Evolutionary conservation across 352 stramenopile species (phyloP).

Genomic region (Sclerospora graminicola): DNA sequence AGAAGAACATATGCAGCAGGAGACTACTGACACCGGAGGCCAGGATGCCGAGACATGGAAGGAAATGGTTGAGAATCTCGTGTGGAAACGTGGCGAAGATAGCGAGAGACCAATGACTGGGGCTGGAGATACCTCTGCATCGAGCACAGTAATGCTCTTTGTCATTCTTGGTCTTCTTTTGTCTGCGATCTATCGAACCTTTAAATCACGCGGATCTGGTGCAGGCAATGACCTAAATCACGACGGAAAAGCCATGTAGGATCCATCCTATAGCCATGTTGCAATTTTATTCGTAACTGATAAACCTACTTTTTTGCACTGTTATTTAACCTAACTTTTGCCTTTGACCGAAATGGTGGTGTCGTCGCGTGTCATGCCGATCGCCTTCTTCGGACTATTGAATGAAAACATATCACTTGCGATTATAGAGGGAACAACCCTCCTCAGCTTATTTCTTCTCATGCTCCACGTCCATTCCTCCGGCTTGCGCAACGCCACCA

Average conservation of each 20-base stretch:
- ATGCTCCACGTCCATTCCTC: slow-evolving; percentile 71
- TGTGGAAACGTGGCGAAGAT: too few species aligned
- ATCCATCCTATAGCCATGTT: slow-evolving; percentile 10
- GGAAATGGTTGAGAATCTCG: slow-evolving; percentile 40
- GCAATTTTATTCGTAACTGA: slow-evolving; percentile 8
- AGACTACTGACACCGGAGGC: slow-evolving; percentile 14
- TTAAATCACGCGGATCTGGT: slow-evolving; percentile 4
- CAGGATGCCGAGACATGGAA: slow-evolving; percentile 47
- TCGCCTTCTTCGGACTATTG: slow-evolving; percentile 55
- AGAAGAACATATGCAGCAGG: slow-evolving; percentile 18
- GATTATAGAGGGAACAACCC: slow-evolving; percentile 43
- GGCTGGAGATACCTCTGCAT: slow-evolving; percentile 18
- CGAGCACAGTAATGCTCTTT: slow-evolving; percentile 29
- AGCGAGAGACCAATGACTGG: slow-evolving; percentile 14
- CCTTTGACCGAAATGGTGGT: slow-evolving; percentile 14
- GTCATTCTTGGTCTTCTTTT: slow-evolving; percentile 35
- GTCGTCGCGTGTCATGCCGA: slow-evolving; percentile 43
- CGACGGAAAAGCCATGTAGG: slow-evolving; percentile 23
- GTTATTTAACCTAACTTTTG: slow-evolving; percentile 6
- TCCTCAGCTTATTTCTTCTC: slow-evolving; percentile 55
- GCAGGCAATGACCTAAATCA: slow-evolving; percentile 10
- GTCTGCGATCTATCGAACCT: slow-evolving; percentile 33
- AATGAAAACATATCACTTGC: slow-evolving; percentile 73
- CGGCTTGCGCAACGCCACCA: slow-evolving; percentile 58
- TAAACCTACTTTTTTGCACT: slow-evolving; percentile 6